phyloP scores from a whole-genome alignment of 176 grass and related monocot species.

The Saccharum officinarum region DNA sequence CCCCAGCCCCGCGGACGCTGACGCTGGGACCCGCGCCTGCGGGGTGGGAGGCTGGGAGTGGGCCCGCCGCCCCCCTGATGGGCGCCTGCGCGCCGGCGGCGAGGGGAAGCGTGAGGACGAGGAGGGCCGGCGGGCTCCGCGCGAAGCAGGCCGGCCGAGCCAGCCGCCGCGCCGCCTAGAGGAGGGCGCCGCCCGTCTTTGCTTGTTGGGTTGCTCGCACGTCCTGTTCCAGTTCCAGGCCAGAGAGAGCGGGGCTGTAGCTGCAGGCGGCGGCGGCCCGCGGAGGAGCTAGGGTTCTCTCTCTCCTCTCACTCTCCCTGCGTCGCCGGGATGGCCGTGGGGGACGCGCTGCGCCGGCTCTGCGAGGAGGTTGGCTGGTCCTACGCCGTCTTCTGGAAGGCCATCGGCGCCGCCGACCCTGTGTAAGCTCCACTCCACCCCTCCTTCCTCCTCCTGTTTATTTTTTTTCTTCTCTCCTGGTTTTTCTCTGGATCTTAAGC shows the following conservation, averaged over 20 bases:
- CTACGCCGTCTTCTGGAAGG: conserved; percentile 93
- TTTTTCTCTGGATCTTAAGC: conserved; percentile 9
- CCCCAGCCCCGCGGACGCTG: neutral
- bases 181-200: neutral
- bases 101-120: conserved; percentile 12
- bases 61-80: conserved; percentile 40
- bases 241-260: neutral
- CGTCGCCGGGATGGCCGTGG: conserved; percentile 56
- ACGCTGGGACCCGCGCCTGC: conserved; percentile 18
- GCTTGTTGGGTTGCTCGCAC: neutral
- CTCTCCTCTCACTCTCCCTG: conserved; percentile 4
- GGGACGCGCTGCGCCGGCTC: conserved; percentile 73
- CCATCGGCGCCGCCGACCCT: conserved; percentile 61
- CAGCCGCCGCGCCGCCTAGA: conserved; percentile 75
- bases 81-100: conserved; percentile 55
- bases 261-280: neutral
- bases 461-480: neutral
- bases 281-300: conserved; percentile 44
- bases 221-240: neutral
- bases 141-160: conserved; percentile 65
- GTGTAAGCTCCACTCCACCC: conserved; percentile 57
- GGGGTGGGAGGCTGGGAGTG: neutral
- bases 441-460: neutral
- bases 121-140: conserved; percentile 46
- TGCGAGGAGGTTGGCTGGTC: conserved; percentile 94